These are phyloP conservation scores for Nothopassalora personata DNA, from an alignment of 2,329 filamentous ascomycete species.

Conservation along the genomic window DNA sequence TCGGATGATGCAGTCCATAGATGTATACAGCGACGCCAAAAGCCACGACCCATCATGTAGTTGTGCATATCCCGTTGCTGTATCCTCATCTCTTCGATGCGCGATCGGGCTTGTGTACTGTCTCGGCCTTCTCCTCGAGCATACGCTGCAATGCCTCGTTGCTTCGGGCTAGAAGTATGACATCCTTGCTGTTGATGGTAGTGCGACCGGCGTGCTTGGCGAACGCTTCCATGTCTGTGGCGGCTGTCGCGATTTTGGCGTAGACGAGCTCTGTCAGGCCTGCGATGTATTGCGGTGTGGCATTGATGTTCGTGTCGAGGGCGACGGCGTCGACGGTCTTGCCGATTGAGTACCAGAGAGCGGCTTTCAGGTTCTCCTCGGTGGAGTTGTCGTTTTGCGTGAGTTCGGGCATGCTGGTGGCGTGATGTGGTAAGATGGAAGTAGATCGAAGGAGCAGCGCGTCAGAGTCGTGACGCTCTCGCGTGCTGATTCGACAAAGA, in stretches of 20 bases:
- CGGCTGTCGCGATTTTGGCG: slow-evolving; percentile 59
- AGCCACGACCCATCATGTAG: background rate
- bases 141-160: slow-evolving; percentile 80
- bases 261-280: slow-evolving; percentile 81
- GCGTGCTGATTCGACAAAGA: too few species aligned
- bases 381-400: slow-evolving; percentile 14
- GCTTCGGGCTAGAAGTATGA: slow-evolving; percentile 76
- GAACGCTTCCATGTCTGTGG: slow-evolving; percentile 58
- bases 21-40: background rate
- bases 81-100: slow-evolving; percentile 3
- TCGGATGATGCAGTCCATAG: background rate
- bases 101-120: slow-evolving; percentile 23
- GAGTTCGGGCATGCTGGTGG: slow-evolving; percentile 2
- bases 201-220: slow-evolving; percentile 72
- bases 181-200: slow-evolving; percentile 78
- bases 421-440: background rate
- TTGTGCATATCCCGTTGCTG: background rate
- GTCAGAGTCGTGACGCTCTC: background rate
- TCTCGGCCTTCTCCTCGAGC: slow-evolving; percentile 63
- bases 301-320: slow-evolving; percentile 67
- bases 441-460: background rate
- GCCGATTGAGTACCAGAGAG: slow-evolving; percentile 77
- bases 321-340: slow-evolving; percentile 86
- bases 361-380: slow-evolving; percentile 70
- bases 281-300: slow-evolving; percentile 53